Evolutionary conservation across 1,284 basidiomycete genomes (phyloP).

Genomic region (Marasmius sp.): DNA sequence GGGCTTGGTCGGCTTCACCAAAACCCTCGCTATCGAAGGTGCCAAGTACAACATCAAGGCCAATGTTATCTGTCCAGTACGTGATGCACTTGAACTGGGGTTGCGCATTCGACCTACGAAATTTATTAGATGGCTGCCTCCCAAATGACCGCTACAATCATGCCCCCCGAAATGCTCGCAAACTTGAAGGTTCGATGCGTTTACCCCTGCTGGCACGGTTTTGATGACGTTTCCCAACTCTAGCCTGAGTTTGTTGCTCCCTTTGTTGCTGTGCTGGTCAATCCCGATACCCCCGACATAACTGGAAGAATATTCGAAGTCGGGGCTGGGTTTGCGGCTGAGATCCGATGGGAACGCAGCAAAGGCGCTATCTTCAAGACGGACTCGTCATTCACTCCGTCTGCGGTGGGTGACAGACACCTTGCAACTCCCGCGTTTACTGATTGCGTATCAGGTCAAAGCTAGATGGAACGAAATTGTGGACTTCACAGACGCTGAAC

Average conservation of each 20-base stretch:
- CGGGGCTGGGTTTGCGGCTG: constrained; percentile 91
- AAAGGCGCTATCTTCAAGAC: constrained; percentile 89
- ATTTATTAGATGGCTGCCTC: constrained; percentile 82
- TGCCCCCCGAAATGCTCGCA: constrained; percentile 96
- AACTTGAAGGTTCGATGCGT: constrained; percentile 68
- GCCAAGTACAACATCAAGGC: constrained; percentile 92
- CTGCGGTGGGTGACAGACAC: constrained; percentile 61
- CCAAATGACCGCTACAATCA: constrained; percentile 91
- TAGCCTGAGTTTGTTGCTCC: constrained; percentile 94
- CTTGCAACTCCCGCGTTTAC: constrained; percentile 5
- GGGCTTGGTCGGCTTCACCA: constrained; percentile 89
- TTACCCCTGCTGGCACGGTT: constrained; percentile 2
- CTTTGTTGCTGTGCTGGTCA: constrained; percentile 78
- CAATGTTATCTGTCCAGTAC: constrained; percentile 87
- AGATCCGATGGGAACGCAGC: constrained; percentile 92
- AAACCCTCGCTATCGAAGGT: constrained; percentile 89
- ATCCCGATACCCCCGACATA: constrained; percentile 81
- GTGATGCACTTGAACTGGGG: constrained; percentile 22
- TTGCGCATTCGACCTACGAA: background rate
- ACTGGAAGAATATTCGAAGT: constrained; percentile 91
- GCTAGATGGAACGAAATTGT: constrained; percentile 80
- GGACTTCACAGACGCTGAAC: constrained; percentile 77
- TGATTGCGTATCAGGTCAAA: constrained; percentile 54
- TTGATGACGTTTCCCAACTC: constrained; percentile 1
- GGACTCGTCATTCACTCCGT: constrained; percentile 90